Base-by-base conservation (phyloP, 257 asterid species). In the Jacaranda mimosifolia region DNA sequence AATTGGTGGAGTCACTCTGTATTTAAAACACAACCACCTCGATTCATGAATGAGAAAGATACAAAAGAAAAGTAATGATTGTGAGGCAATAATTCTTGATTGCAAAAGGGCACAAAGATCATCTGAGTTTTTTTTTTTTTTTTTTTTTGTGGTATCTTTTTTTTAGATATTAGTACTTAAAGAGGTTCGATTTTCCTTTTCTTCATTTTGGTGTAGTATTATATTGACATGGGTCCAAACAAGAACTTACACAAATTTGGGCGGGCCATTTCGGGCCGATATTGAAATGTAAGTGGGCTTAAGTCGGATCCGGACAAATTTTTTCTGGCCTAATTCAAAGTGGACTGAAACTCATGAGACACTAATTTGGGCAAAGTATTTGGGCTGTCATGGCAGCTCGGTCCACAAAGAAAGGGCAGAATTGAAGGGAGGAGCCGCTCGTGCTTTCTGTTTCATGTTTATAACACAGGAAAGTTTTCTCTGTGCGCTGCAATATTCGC, bases 401-500 rank as follows among this genome's bases (percentile, higher is more conserved):
- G 53, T 42, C 79, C 56, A 42, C 46, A n/a, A 11, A 11, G 36
- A 3, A 56, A 53, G 77, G 43, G 77, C 53, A 11, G 19, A 9
- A 39, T 14, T 9, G 7, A 5, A 7, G 6, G 21, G 17, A 9
- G 18, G 9, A 55, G 74, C 80, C 62, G 74, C 58, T 53, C 38
- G 1, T 36, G 6, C 52, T 18, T 3, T 2, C 21, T 52, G 6
- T 4, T 39, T 55, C 18, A n/a, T 52, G 66, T 60, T 46, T 3
- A 5, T 6, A 18, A 39, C 66, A 39, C 7, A 13, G 14, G 10
- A 52, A 39, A 32, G 0, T 75, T 63, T 14, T 72, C 42, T 46
- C 38, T 14, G 77, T 9, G 77, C 80, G 39, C 49, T 42, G 48
- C 73, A 62, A 10, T 18, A 51, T 62, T 35, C 75, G 45, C 15